These are phyloP conservation scores for Carex kokanica DNA, from an alignment of 176 grass and related monocot genomes.

Conservation along the genomic window DNA sequence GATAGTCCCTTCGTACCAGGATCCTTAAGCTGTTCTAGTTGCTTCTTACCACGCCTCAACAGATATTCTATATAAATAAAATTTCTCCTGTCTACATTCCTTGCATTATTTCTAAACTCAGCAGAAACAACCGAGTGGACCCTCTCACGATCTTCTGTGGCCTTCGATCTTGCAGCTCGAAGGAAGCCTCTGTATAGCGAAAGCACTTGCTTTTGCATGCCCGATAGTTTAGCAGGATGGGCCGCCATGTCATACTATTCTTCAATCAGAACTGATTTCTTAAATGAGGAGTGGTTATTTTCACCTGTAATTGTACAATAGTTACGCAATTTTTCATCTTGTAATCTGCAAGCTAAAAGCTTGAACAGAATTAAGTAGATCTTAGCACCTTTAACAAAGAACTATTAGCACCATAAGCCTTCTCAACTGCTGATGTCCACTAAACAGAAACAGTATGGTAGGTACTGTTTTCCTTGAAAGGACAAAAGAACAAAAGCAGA, in stretches of 20 bases:
- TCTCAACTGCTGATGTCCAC: not conserved
- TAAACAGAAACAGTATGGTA: not conserved
- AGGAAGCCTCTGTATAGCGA: constrained; percentile 72
- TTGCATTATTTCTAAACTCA: constrained; percentile 68
- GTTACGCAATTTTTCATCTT: not conserved
- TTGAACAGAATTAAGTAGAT: not conserved
- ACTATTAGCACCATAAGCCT: not conserved
- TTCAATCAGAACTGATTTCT: not conserved
- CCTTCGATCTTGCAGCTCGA: constrained; percentile 50
- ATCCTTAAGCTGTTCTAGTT: constrained; percentile 91
- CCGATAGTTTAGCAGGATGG: constrained; percentile 48
- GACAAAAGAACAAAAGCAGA: not conserved
- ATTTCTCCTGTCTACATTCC: constrained; percentile 63
- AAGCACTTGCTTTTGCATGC: constrained; percentile 88
- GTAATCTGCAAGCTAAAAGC: not conserved
- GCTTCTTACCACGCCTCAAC: constrained; percentile 72
- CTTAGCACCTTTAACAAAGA: not conserved
- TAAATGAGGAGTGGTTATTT: not conserved
- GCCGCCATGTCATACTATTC: constrained; percentile 51
- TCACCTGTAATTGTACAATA: not conserved
- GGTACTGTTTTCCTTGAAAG: not conserved
- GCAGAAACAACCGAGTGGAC: constrained; percentile 61
- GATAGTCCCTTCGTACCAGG: constrained; percentile 63
- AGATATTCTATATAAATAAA: constrained; percentile 96
- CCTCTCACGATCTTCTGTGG: constrained; percentile 51